These are phyloP conservation scores for Nepenthes mirabilis DNA, from an alignment of 148 eudicot species.

Conservation along the genomic window DNA sequence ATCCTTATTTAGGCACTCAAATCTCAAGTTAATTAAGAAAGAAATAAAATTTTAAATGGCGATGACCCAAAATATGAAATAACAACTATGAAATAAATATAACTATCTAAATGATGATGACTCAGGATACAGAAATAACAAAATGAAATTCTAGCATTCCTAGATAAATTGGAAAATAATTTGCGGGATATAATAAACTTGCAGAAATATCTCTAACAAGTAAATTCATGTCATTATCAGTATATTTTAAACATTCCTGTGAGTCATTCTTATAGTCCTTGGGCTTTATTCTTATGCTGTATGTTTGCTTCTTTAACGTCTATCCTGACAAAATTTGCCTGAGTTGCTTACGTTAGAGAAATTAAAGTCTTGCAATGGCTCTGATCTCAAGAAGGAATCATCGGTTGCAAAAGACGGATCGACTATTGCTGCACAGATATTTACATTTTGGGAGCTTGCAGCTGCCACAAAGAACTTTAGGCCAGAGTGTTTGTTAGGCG, in stretches of 20 bases:
- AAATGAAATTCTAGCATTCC: too few relatives aligned
- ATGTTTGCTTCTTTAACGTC: neutral
- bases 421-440: conserved; percentile 89
- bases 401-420: conserved; percentile 54
- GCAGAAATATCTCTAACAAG: neutral
- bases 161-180: too few relatives aligned
- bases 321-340: neutral
- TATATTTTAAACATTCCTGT: neutral
- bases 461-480: conserved; percentile 82
- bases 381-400: conserved; percentile 60
- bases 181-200: too few relatives aligned
- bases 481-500: conserved; percentile 77
- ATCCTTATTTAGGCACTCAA: too few relatives aligned
- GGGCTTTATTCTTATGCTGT: neutral
- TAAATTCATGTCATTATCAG: neutral
- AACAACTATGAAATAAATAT: too few relatives aligned
- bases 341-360: conserved; percentile 35
- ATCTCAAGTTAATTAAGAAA: too few relatives aligned
- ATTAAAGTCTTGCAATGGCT: conserved; percentile 44
- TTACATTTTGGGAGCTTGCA: conserved; percentile 91
- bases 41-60: too few relatives aligned
- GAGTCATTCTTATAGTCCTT: neutral
- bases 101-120: too few relatives aligned
- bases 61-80: too few relatives aligned
- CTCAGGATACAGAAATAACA: too few relatives aligned